phyloP scores from a whole-genome alignment of 129 eudicot genomes.

The Calendula officinalis region DNA sequence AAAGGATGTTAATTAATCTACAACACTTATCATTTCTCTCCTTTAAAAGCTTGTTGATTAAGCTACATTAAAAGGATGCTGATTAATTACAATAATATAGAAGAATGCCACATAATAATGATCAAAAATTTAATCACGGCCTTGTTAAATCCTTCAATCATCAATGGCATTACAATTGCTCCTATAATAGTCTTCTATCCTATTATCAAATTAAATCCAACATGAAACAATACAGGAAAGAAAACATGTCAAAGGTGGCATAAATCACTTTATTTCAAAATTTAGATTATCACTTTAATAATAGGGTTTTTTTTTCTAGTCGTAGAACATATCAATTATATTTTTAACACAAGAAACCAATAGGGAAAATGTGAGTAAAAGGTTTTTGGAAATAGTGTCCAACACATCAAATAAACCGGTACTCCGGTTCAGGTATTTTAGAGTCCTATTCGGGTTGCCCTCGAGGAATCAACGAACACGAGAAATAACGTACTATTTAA shows the following conservation, averaged over 20 bases:
- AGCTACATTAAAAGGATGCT: too few relatives aligned
- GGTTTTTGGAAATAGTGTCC: too few relatives aligned
- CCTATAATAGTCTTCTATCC: constrained; percentile 93
- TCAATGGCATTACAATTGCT: constrained; percentile 81
- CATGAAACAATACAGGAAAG: neutral
- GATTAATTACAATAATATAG: too few relatives aligned
- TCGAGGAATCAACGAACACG: too few relatives aligned
- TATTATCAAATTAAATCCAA: constrained; percentile 29
- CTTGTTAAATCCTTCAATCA: constrained; percentile 81
- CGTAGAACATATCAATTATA: neutral
- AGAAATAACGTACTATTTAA: too few relatives aligned
- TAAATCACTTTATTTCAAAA: too few relatives aligned
- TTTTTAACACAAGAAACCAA: neutral
- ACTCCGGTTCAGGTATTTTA: too few relatives aligned
- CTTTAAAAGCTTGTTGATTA: too few relatives aligned
- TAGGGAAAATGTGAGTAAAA: neutral
- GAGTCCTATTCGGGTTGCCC: too few relatives aligned
- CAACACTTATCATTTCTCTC: too few relatives aligned
- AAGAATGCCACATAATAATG: constrained; percentile 21
- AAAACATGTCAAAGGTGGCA: neutral
- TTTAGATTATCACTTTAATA: neutral
- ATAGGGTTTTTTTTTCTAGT: neutral
- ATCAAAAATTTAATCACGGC: constrained; percentile 80
- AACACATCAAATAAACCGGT: too few relatives aligned
- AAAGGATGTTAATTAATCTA: too few relatives aligned